phyloP scores from a whole-genome alignment of 139 green algal genomes.

The Coelastrella sp. region DNA sequence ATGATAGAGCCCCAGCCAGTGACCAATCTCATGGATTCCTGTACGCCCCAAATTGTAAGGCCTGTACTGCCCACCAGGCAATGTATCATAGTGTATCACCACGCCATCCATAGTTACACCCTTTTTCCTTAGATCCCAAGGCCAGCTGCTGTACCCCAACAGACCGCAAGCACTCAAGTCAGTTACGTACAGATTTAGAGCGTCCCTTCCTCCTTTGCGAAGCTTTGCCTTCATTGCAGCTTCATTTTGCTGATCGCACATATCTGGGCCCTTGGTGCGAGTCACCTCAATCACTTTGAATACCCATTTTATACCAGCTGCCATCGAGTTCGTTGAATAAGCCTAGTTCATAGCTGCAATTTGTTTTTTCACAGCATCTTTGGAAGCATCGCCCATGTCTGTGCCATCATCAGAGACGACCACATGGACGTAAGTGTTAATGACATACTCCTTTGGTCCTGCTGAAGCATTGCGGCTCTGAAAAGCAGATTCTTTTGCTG shows the following conservation, averaged over 20 bases:
- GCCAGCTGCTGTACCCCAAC: constrained; percentile 52
- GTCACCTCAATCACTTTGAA: constrained; percentile 26
- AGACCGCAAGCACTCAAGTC: constrained; percentile 46
- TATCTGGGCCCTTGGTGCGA: constrained; percentile 27
- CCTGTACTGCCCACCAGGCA: constrained; percentile 45
- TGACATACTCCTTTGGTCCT: background rate
- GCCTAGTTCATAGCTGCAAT: constrained; percentile 45
- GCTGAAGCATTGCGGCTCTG: background rate
- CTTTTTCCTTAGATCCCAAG: constrained; percentile 49
- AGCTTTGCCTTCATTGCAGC: constrained; percentile 32
- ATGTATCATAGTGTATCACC: constrained; percentile 47
- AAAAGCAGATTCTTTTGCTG: constrained; percentile 35
- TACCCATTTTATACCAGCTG: constrained; percentile 40
- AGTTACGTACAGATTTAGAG: constrained; percentile 52
- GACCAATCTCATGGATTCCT: constrained; percentile 45
- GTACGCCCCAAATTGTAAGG: constrained; percentile 51
- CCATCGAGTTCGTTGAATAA: constrained; percentile 6
- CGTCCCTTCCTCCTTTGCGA: constrained; percentile 31
- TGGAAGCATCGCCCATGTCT: constrained; percentile 30
- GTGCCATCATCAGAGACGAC: constrained; percentile 40
- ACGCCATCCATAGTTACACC: constrained; percentile 40
- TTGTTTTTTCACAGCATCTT: constrained; percentile 28
- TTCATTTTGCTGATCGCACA: constrained; percentile 47
- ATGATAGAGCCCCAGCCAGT: constrained; percentile 49
- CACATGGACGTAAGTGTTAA: constrained; percentile 43